Conservation (phyloP, 768 basidiomycete genomes). For the Auriscalpium orientale region DNA sequence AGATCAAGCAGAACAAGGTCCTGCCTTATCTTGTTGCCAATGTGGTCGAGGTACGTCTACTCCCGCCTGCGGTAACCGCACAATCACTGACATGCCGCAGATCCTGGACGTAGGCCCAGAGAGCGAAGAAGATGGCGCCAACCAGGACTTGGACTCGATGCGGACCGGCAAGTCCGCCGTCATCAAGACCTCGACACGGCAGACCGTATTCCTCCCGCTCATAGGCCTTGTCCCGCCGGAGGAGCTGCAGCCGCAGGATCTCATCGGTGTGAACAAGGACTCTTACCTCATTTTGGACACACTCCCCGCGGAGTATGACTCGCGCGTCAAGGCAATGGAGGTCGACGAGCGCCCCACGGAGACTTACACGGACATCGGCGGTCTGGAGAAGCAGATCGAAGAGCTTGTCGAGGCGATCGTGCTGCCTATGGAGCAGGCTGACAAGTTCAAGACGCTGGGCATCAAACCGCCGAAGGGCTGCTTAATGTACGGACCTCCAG, state of each 20-base stretch:
- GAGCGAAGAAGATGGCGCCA: constrained; percentile 90
- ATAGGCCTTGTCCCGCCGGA: constrained; percentile 96
- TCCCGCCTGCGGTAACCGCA: neutral
- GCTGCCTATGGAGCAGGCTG: constrained; percentile 96
- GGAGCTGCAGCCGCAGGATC: constrained; percentile 81
- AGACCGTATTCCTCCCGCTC: constrained; percentile 96
- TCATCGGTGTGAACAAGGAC: constrained; percentile 99
- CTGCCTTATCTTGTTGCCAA: constrained; percentile 96
- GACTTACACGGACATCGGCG: constrained; percentile 95
- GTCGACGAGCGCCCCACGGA: constrained; percentile 98
- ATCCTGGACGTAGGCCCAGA: constrained; percentile 93
- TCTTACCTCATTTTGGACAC: constrained; percentile 96
- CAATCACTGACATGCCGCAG: constrained; percentile 31
- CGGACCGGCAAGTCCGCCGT: constrained; percentile 97
- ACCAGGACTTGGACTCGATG: constrained; percentile 90
- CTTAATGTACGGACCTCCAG: constrained; percentile 98
- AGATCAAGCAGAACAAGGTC: constrained; percentile 99
- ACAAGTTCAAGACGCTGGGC: constrained; percentile 97
- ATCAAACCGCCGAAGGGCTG: constrained; percentile 97
- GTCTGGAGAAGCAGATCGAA: constrained; percentile 98
- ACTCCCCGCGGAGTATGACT: constrained; percentile 94
- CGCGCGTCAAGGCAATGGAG: constrained; percentile 99
- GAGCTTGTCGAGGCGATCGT: constrained; percentile 98
- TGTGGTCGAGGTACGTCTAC: constrained; percentile 77
- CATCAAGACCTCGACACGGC: constrained; percentile 97